phyloP scores from a whole-genome alignment of 192 early-diverging fungal species.

The Podila horticola region DNA sequence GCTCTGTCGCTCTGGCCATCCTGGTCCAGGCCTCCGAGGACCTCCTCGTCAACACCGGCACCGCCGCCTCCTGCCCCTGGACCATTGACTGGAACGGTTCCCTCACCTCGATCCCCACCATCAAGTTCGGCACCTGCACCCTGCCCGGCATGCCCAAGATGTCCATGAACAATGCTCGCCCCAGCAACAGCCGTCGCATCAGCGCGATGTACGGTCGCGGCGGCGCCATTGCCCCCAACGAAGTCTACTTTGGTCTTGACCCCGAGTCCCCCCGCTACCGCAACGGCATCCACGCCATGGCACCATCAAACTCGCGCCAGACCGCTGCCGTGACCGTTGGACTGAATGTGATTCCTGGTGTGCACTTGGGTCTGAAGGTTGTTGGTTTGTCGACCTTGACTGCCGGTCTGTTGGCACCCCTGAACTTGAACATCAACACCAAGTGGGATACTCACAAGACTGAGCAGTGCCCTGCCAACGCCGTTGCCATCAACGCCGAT shows the following conservation, averaged over 20 bases:
- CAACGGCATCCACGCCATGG: conserved; percentile 7
- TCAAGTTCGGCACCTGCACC: conserved; percentile 40
- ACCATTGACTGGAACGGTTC: conserved; percentile 41
- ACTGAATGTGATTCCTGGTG: conserved; percentile 15
- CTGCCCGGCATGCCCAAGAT: conserved; percentile 27
- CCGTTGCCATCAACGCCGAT: conserved; percentile 15
- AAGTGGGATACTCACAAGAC: conserved; percentile 35
- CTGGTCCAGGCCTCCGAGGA: conserved; percentile 41
- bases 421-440: conserved; percentile 22
- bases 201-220: background rate
- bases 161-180: background rate
- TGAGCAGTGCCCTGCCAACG: conserved; percentile 20
- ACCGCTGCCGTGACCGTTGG: conserved; percentile 23
- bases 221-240: background rate
- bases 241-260: conserved; percentile 18
- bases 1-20: conserved; percentile 11
- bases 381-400: conserved; percentile 15
- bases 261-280: conserved; percentile 1
- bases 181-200: background rate
- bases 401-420: conserved; percentile 21
- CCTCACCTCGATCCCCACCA: conserved; percentile 15
- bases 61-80: conserved; percentile 27
- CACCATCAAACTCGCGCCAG: conserved; percentile 12
- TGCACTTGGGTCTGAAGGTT: conserved; percentile 20
- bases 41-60: conserved; percentile 41